A percentile compares a stretch with the other conserved stretches of the same genome.
Conservation (phyloP, 495 filamentous ascomycete genomes). For the Lasiosphaeris hirsuta region DNA sequence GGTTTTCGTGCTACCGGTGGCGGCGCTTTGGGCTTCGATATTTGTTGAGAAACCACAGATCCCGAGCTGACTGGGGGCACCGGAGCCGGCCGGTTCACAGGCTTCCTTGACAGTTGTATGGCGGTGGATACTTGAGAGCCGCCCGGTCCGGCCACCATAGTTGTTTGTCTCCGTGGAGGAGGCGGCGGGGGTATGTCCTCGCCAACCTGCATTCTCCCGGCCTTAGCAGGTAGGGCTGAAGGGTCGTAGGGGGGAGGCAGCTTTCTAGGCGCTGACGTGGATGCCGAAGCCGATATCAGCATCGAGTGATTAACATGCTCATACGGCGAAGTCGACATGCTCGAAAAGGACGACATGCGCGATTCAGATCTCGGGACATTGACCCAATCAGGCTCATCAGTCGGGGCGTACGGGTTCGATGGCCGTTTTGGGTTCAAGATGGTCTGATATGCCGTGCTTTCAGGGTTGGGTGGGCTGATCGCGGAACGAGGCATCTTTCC, state of each 20-base stretch:
- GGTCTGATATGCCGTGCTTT: conserved; percentile 41
- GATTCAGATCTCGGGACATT: conserved; percentile 50
- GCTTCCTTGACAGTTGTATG: conserved; percentile 17
- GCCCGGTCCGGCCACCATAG: conserved; percentile 1
- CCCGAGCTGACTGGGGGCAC: conserved; percentile 28
- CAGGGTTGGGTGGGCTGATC: conserved; percentile 58
- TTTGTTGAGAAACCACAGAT: conserved; percentile 29
- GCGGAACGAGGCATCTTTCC: conserved; percentile 72
- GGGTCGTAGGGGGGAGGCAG: conserved; percentile 54
- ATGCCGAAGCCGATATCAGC: conserved; percentile 40
- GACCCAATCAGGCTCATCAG: conserved; percentile 76
- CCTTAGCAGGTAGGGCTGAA: conserved; percentile 38
- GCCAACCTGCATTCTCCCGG: conserved; percentile 33
- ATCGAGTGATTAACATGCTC: conserved; percentile 47
- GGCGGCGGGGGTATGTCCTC: conserved; percentile 47
- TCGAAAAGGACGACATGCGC: conserved; percentile 42
- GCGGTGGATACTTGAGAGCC: conserved; percentile 2
- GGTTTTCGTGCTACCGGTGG: conserved; percentile 56
- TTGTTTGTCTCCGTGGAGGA: conserved; percentile 46
- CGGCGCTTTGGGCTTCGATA: conserved; percentile 40
- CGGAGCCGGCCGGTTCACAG: conserved; percentile 23
- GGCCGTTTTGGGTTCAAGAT: conserved; percentile 68
- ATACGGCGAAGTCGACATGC: conserved; percentile 44
- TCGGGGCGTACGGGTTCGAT: conserved; percentile 74
- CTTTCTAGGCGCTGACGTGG: conserved; percentile 43